Base-by-base conservation (phyloP, 441 rosid genomes). In the Erodium trifolium region DNA sequence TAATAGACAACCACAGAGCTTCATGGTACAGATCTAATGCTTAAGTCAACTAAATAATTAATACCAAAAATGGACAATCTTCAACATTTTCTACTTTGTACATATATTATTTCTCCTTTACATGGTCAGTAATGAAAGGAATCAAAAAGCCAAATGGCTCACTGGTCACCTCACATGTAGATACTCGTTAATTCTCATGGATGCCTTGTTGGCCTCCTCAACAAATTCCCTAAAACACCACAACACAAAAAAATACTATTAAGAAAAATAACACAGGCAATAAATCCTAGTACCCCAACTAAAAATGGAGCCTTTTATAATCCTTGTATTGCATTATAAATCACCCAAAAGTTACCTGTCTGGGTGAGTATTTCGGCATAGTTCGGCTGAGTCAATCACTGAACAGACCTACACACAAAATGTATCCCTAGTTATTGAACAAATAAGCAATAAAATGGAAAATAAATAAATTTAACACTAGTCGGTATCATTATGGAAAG, bases 101-200 rank as follows among this genome's bases (percentile, higher is more conserved):
- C 59, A 51, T 13, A 14, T 4, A 51, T 51, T 51, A 13, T 16
- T 51, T 51, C 59, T 51, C 17, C 16, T 51, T 13, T 51, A 14
- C 14, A 5, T 7, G 41, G 43, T 9, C 1, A 34, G 29, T 2
- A 10, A 29, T 29, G 41, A 23, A 63, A 23, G 2, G 29, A 12
- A 43, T 11, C 53, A 69, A 37, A 49, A 76, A 75, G 69, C 63
- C 18, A 76, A 77, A 77, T 62, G 78, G 43, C 80, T 78, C 76
- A 75, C 41, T 71, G 85, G 97, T 90, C 94, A 87, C 90, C 99
- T 92, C 96, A 94, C 99, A 92, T 94, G 99, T 84, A 94, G 90
- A 86, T 94, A 95, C 71, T 92, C 93, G 76, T 85, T 84, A 71
- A 94, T 86, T 70, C 82, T 84, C 82, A 94, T 81, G 11, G 96